Percentiles rank a stretch among this genome's conserved stretches.
phyloP scores from a whole-genome alignment of 352 stramenopile genomes.

The Pelagophyceae sp. region DNA sequence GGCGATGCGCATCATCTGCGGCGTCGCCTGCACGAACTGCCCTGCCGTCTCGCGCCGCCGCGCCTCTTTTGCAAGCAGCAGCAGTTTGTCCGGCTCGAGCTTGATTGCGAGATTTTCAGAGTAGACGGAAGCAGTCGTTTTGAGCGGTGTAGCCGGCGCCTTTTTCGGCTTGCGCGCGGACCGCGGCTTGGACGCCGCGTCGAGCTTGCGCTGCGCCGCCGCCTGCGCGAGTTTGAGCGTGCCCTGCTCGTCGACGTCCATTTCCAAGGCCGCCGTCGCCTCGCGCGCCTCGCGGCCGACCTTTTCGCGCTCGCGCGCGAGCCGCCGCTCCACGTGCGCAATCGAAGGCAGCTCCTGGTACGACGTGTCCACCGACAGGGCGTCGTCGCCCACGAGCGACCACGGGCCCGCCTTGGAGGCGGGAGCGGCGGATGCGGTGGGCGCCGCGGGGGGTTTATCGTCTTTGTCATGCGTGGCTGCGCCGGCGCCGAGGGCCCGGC shows the following conservation, averaged over 20 bases:
- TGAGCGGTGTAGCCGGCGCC: no score
- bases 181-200: background rate
- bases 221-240: background rate
- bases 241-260: background rate
- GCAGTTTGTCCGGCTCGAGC: background rate
- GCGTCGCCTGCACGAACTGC: background rate
- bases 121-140: background rate
- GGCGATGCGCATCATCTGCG: background rate
- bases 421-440: background rate
- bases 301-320: background rate
- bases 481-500: background rate
- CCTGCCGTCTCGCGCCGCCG: background rate
- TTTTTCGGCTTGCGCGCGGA: background rate
- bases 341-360: constrained; percentile 9
- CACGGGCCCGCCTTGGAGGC: no score
- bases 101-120: background rate
- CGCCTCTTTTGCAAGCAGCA: background rate
- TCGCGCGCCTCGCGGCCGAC: background rate
- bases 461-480: background rate
- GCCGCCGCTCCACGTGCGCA: background rate
- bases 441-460: background rate
- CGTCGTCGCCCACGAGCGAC: background rate
- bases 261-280: background rate
- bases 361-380: background rate
- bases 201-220: background rate